Evolutionary conservation across 2,329 filamentous ascomycete species (phyloP).

Genomic region (Colletotrichum aenigma): DNA sequence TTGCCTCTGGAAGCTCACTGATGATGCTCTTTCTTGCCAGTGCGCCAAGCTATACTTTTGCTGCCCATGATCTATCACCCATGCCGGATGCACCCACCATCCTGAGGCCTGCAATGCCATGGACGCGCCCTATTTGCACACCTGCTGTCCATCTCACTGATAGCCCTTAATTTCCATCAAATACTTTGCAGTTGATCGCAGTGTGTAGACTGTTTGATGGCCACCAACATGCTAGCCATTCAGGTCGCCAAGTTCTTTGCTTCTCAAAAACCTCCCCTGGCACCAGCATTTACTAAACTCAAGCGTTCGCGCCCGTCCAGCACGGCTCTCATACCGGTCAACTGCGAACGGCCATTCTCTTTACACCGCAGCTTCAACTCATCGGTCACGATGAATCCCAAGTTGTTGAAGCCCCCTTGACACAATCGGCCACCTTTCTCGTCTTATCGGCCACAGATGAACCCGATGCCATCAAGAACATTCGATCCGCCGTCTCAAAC

Average conservation of each 20-base stretch:
- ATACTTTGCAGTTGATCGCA: too few relatives aligned
- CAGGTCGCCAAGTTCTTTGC: not conserved
- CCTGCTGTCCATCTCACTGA: not conserved
- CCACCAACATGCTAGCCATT: not conserved
- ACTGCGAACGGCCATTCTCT: not conserved
- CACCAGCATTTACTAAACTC: not conserved
- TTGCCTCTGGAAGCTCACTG: too few relatives aligned
- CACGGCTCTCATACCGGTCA: not conserved
- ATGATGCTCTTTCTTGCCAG: too few relatives aligned
- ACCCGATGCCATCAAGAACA: constrained; percentile 38
- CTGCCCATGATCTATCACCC: too few relatives aligned
- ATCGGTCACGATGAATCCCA: constrained; percentile 40
- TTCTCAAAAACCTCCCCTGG: too few relatives aligned
- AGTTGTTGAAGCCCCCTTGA: constrained; percentile 55
- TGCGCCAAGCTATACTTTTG: too few relatives aligned
- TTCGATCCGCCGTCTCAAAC: constrained; percentile 48
- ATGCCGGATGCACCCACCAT: too few relatives aligned
- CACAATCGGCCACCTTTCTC: constrained; percentile 57
- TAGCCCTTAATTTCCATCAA: too few relatives aligned
- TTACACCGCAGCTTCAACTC: not conserved
- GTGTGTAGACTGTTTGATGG: not conserved
- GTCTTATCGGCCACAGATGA: constrained; percentile 45
- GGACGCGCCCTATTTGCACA: too few relatives aligned
- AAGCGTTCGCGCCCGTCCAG: not conserved
- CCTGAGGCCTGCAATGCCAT: too few relatives aligned